A percentile compares a stretch with the other conserved stretches of the same genome.
phyloP scores from a whole-genome alignment of 129 eudicot species.

The Mikania micrantha region DNA sequence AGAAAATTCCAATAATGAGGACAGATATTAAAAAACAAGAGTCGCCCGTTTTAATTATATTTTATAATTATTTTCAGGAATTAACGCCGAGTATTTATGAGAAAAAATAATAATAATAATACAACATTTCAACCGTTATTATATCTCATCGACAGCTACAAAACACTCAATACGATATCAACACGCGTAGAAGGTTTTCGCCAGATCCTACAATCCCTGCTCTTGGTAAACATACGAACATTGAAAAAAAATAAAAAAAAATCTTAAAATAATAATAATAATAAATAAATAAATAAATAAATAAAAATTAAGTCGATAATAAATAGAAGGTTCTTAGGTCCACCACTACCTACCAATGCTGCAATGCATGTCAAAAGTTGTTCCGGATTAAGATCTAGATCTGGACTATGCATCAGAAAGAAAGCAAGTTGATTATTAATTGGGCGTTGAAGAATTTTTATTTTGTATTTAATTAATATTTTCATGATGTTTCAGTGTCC shows the following conservation, averaged over 20 bases:
- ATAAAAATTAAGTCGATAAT: too few relatives aligned
- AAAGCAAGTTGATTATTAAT: background rate
- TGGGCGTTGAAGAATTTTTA: too few relatives aligned
- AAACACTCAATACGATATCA: constrained; percentile 2
- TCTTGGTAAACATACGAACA: too few relatives aligned
- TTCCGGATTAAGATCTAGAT: background rate
- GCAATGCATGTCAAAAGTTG: background rate
- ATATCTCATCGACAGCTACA: background rate
- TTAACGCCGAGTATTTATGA: too few relatives aligned
- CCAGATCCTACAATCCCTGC: too few relatives aligned
- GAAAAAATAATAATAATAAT: too few relatives aligned
- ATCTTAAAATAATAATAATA: too few relatives aligned
- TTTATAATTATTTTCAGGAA: background rate
- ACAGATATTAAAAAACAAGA: background rate
- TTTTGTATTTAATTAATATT: too few relatives aligned
- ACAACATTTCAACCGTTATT: background rate
- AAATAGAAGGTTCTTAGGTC: too few relatives aligned
- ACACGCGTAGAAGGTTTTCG: constrained; percentile 20
- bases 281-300: too few relatives aligned
- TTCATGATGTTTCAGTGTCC: too few relatives aligned
- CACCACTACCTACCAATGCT: background rate
- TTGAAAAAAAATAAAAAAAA: too few relatives aligned
- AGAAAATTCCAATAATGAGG: background rate
- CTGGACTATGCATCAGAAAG: background rate
- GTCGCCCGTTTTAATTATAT: background rate